Percentiles rank a stretch among this genome's conserved stretches.
These are phyloP conservation scores for Beta vulgaris DNA, from an alignment of 148 eudicot genomes.

Conservation along the genomic window DNA sequence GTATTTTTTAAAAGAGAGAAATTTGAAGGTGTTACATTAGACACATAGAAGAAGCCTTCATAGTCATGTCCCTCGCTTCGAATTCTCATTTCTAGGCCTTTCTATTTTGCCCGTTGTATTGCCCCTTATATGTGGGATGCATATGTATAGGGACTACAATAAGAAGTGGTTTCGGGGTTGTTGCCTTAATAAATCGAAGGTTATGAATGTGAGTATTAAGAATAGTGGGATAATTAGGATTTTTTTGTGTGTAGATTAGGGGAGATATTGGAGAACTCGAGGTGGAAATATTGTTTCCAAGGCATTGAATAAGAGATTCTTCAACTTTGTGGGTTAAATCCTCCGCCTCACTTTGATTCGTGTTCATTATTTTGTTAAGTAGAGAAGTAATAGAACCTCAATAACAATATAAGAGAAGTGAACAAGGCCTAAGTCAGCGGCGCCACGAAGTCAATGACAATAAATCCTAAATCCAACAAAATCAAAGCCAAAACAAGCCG, in stretches of 20 bases:
- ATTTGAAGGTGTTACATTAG: too few relatives aligned
- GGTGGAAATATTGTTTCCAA: not conserved
- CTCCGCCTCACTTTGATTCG: too few relatives aligned
- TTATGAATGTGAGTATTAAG: conserved; percentile 21
- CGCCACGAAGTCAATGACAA: too few relatives aligned
- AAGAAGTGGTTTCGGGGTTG: conserved; percentile 22
- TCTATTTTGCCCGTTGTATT: conserved; percentile 13
- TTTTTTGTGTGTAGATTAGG: conserved; percentile 16
- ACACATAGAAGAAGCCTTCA: conserved; percentile 19
- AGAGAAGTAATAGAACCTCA: too few relatives aligned
- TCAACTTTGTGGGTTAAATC: not conserved
- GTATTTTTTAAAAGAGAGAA: too few relatives aligned
- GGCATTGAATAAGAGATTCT: conserved; percentile 1
- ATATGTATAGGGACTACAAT: conserved; percentile 11
- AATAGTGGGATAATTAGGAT: conserved; percentile 7
- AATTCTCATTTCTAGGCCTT: conserved; percentile 8
- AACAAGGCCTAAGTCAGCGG: too few relatives aligned
- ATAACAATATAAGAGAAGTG: too few relatives aligned
- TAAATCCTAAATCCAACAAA: too few relatives aligned
- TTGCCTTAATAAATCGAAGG: conserved; percentile 17
- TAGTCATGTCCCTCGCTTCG: conserved; percentile 25
- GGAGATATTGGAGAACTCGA: not conserved
- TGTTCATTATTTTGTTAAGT: too few relatives aligned
- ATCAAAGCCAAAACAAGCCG: too few relatives aligned
- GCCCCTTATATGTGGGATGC: conserved; percentile 19